Evolutionary conservation across 805 yeast species (phyloP).

Genomic region (Kurtzmaniella cleridarum): DNA sequence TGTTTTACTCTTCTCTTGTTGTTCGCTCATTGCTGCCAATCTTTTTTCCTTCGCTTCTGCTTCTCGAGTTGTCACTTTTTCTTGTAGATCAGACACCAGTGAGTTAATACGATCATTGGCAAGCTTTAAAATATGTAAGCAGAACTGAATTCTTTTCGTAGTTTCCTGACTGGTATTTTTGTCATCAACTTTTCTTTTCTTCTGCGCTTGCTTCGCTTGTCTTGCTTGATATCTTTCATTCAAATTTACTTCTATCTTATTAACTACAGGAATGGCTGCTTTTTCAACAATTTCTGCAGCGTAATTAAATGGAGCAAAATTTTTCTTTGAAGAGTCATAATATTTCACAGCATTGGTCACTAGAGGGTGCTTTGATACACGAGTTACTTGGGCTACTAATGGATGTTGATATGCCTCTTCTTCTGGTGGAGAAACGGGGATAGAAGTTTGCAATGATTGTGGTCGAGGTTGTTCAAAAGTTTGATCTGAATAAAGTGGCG

Average conservation of each 20-base stretch:
- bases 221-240: constrained; percentile 34
- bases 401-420: constrained; percentile 25
- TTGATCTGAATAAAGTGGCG: too few relatives aligned
- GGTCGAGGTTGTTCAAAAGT: constrained; percentile 1
- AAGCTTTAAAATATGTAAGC: constrained; percentile 70
- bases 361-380: constrained; percentile 35
- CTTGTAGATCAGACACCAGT: constrained; percentile 61
- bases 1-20: constrained; percentile 49
- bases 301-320: constrained; percentile 46
- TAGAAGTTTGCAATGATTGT: constrained; percentile 6
- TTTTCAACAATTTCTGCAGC: constrained; percentile 58
- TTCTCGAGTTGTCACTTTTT: constrained; percentile 42
- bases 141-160: constrained; percentile 67
- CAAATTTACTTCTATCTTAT: constrained; percentile 41
- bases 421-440: constrained; percentile 10
- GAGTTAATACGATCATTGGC: constrained; percentile 74
- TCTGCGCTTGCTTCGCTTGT: constrained; percentile 9
- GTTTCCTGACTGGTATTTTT: constrained; percentile 42
- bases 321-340: constrained; percentile 41
- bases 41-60: constrained; percentile 20
- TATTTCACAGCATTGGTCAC: constrained; percentile 46
- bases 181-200: background rate
- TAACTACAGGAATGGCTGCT: constrained; percentile 51
- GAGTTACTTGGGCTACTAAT: constrained; percentile 30
- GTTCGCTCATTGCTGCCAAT: constrained; percentile 13